Percentiles rank a stretch among this genome's conserved stretches.
phyloP scores from a whole-genome alignment of 2,329 filamentous ascomycete genomes.

The Fusarium sp. region DNA sequence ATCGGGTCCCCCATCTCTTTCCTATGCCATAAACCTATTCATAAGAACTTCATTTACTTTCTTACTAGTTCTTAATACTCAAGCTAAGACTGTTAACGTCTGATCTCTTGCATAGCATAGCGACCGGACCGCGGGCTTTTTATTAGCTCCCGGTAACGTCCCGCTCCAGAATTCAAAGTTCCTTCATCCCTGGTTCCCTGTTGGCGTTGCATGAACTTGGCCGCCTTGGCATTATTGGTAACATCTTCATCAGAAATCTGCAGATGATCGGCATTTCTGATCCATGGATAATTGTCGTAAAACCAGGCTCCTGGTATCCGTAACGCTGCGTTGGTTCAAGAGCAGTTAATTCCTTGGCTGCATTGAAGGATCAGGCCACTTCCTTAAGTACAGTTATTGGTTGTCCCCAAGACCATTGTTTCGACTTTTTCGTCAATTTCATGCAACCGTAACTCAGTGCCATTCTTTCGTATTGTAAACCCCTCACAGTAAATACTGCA shows the following conservation, averaged over 20 bases:
- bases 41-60: not conserved
- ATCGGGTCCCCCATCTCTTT: not conserved
- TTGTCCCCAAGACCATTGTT: too few species aligned
- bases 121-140: not conserved
- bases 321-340: not conserved
- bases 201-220: not conserved
- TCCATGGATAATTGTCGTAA: not conserved
- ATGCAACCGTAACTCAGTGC: accelerated
- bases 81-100: not conserved
- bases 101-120: not conserved
- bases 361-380: not conserved
- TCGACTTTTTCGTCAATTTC: not conserved
- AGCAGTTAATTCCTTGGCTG: not conserved
- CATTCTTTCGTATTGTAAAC: too few species aligned
- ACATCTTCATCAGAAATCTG: not conserved
- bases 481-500: not conserved
- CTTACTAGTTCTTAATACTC: not conserved
- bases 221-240: not conserved
- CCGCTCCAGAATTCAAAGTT: not conserved
- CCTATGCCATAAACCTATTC: not conserved
- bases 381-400: too few species aligned
- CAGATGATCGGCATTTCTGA: not conserved
- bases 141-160: not conserved
- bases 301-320: not conserved
- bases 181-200: not conserved